These are phyloP conservation scores for Sclerotinia glacialis DNA, from an alignment of 2,329 filamentous ascomycete species.

Conservation along the genomic window DNA sequence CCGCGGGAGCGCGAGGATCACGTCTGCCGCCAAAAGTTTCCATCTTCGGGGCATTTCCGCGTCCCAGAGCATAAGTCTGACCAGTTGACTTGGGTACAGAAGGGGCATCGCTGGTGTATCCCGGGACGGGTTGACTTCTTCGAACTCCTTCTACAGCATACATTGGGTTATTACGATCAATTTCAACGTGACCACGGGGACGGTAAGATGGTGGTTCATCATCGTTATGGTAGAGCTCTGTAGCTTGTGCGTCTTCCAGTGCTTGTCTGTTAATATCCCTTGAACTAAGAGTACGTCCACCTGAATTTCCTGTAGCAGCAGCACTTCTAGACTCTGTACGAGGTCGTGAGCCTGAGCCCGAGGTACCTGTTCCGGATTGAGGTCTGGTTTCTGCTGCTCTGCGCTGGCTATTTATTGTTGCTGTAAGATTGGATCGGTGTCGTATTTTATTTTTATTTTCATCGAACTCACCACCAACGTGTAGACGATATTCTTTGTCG, in stretches of 20 bases:
- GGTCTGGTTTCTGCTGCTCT: background rate
- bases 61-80: background rate
- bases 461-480: background rate
- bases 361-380: too few relatives aligned
- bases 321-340: background rate
- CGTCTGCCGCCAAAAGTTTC: background rate
- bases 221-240: background rate
- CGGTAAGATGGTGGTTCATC: background rate
- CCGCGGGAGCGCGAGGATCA: background rate
- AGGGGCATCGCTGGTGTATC: rapidly evolving
- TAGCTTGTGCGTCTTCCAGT: background rate
- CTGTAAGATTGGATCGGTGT: background rate
- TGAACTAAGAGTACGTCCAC: background rate
- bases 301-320: background rate
- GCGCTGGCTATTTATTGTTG: background rate
- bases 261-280: background rate
- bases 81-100: background rate
- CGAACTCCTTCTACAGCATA: too few relatives aligned
- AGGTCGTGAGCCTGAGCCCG: background rate
- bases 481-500: background rate
- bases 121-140: background rate
- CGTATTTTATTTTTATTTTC: background rate
- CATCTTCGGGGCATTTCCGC: background rate
- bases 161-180: too few relatives aligned
- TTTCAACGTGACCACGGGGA: too few relatives aligned